Evolutionary conservation across 1,139 yeast genomes (phyloP), one percentile per base, ranked within the genome.

Genomic region (Candida dubliniensis): DNA sequence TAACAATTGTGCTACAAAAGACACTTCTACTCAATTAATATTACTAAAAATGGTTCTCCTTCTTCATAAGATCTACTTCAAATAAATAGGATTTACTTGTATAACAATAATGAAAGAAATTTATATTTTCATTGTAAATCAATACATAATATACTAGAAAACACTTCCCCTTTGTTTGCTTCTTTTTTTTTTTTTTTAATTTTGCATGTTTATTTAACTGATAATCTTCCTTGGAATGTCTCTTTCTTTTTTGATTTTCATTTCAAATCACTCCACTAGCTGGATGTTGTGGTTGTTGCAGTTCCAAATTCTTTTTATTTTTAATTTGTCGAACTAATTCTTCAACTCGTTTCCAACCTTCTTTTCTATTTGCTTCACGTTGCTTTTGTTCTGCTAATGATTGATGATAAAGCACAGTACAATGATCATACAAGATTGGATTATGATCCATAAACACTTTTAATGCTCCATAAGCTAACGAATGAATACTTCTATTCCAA

Each of bases 401-500:
- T 61, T 84, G 89, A 57, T 89, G 85, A 64, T 91, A 91, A 54
- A 89, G 70, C 59, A 88, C 79, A 15, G 95, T 87, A 61, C 98
- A 93, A 60, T 90, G 95, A 61, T 91, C 97, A 64, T 89, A 95
- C 36, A 93, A 73, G 8, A 85, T 83, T 12, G 96, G 96, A 62
- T 90, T 91, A 46, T 95, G 87, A 59, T 93, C 98, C 87, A 91
- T 83, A 58, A 95, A 91, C 47, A 89, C 87, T 63, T 91, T 90
- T 56, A 93, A 75, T 0, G 98, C 96, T 45, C 88, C 88, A 66
- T 82, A 90, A 3, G 96, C 93, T 74, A 93, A 81, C 46, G 89
- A 82, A 56, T 93, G 96, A 40, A 93, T 91, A 40, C 96, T 89
- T 56, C 95, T 79, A 63, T 93, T 93, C 99, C 99, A 93, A 49